Evolutionary conservation across 2,329 filamentous ascomycete species (phyloP), one percentile per base, ranked within the genome.

Genomic region (Davidsoniella australis): DNA sequence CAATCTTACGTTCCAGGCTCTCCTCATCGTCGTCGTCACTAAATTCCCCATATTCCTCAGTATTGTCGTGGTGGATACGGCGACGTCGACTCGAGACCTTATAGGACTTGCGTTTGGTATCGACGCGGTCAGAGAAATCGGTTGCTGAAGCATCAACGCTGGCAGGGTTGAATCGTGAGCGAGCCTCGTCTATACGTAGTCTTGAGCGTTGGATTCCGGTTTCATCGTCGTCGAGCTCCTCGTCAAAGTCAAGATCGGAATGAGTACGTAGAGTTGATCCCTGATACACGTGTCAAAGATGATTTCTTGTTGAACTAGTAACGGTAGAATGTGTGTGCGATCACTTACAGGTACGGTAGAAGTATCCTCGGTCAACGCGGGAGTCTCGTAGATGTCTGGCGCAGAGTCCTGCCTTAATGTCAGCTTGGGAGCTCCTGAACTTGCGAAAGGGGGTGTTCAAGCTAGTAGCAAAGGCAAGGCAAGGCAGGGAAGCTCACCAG

Each of bases 311-410:
- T 8, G 14, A 26, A 37, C 14, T 10, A 6, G 43, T 8, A n/a
- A 49, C 12, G 16, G 42, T 12, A 16, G 10, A 14, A n/a, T 29
- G 14, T 18, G 38, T n/a, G n/a, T n/a, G n/a, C 14, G 20, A 23
- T 39, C 9, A 63, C 75, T 64, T 68, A 89, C 85, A 50, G 80
- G 84, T 51, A 87, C 68, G 44, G 87, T 94, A 18, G 87, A 94
- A 55, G 78, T 83, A 64, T 94, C 88, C 60, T 94, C 86, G 50
- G 83, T 89, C 56, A 95, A 70, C 50, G 94, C 88, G 56, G 89
- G 88, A 14, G 91, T 96, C 66, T 96, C 89, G 70, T 95, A 96
- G 59, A 94, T 85, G 61, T 96, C 91, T 56, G 88, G 88, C 24
- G 88, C 87, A 49, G 82, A 83, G 66, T 95, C 88, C 84, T 93